These are phyloP conservation scores for Chernovozyma aurita DNA, from an alignment of 1,139 yeast species.

Conservation along the genomic window DNA sequence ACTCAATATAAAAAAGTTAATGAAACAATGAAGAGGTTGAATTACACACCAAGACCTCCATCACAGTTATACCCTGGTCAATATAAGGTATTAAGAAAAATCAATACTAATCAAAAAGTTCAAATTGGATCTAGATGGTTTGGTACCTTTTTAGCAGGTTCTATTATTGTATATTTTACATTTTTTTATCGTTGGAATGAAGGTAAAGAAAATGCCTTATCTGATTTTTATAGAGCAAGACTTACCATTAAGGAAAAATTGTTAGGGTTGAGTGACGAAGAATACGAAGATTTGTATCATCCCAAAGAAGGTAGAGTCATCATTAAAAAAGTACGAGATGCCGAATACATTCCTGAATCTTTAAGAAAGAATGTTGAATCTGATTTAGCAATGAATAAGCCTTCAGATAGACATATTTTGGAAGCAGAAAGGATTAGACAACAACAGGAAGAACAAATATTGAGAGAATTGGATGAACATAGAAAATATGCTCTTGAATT, in stretches of 20 bases:
- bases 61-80: conserved; percentile 77
- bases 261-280: conserved; percentile 53
- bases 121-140: conserved; percentile 52
- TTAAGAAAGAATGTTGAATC: conserved; percentile 39
- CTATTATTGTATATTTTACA: conserved; percentile 52
- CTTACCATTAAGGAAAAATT: conserved; percentile 50
- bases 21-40: conserved; percentile 67
- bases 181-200: conserved; percentile 85
- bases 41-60: conserved; percentile 76
- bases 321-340: conserved; percentile 39
- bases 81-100: conserved; percentile 63
- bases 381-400: conserved; percentile 58
- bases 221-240: conserved; percentile 61
- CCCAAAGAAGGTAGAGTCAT: conserved; percentile 33
- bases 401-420: conserved; percentile 65
- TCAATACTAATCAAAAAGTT: conserved; percentile 52
- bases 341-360: conserved; percentile 37
- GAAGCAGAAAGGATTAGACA: conserved; percentile 73
- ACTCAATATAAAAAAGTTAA: conserved; percentile 67
- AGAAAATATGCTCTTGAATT: conserved; percentile 25
- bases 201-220: conserved; percentile 71
- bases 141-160: conserved; percentile 44
- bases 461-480: conserved; percentile 50
- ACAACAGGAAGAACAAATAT: conserved; percentile 61
- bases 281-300: conserved; percentile 57